Conservation (phyloP, 163 green algal genomes). For the Scenedesmus sp. region DNA sequence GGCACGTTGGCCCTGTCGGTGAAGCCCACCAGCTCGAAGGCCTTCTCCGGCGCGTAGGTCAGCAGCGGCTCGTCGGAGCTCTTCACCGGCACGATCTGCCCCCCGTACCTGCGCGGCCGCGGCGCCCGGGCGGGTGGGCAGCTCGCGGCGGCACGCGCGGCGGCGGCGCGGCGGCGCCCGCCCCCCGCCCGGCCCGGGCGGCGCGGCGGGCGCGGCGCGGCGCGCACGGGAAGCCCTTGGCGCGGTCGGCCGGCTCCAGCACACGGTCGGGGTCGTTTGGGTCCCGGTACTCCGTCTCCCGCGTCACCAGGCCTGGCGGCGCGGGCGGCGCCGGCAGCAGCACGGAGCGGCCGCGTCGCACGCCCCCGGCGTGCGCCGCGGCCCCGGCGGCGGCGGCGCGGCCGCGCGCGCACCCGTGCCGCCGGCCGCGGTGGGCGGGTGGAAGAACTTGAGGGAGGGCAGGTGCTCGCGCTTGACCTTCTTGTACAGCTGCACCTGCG, state of each 20-base stretch:
- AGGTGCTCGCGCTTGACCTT: conserved; percentile 24
- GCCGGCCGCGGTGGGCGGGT: not conserved
- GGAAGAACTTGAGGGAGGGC: conserved; percentile 17
- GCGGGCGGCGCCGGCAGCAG: too few relatives aligned
- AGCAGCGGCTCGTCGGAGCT: conserved; percentile 3
- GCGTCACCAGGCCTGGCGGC: conserved; percentile 1
- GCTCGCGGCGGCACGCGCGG: too few relatives aligned
- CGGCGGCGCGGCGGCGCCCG: too few relatives aligned
- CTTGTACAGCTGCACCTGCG: conserved; percentile 42
- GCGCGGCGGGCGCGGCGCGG: too few relatives aligned
- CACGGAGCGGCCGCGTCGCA: too few relatives aligned
- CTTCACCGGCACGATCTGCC: conserved; percentile 34
- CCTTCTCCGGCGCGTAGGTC: conserved; percentile 1
- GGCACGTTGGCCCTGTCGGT: conserved; percentile 21
- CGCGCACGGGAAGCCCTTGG: too few relatives aligned
- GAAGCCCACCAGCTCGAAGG: conserved; percentile 36
- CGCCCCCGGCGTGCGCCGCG: too few relatives aligned
- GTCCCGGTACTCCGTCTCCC: conserved; percentile 38
- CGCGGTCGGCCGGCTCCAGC: too few relatives aligned
- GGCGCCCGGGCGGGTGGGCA: too few relatives aligned
- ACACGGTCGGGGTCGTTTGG: not conserved
- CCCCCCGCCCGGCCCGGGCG: too few relatives aligned
- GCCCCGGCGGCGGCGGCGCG: too few relatives aligned
- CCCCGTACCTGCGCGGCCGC: conserved; percentile 36
- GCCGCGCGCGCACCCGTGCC: conserved; percentile 6